Conservation (phyloP, 257 asterid genomes). For the Jasminum sambac region DNA sequence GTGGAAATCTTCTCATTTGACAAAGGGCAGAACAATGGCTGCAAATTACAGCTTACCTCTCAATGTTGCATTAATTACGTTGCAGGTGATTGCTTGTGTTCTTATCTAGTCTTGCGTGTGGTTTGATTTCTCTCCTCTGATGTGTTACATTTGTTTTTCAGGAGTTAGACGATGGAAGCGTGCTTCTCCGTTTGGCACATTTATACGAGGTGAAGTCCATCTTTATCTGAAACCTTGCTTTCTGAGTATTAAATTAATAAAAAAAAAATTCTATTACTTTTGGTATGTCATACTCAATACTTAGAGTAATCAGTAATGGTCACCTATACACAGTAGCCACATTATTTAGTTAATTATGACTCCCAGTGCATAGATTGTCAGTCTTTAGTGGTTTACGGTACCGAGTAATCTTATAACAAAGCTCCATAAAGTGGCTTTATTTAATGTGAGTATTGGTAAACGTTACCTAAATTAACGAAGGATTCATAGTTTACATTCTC, state of each 20-base stretch:
- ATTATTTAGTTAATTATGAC: too few species aligned
- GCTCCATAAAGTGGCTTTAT: too few species aligned
- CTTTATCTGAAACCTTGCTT: background rate
- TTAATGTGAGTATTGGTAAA: too few species aligned
- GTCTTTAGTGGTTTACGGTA: too few species aligned
- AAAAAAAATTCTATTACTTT: too few species aligned
- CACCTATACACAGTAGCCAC: too few species aligned
- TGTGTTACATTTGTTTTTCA: conserved; percentile 29
- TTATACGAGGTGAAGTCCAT: conserved; percentile 59
- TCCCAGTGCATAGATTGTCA: too few species aligned
- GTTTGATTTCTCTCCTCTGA: conserved; percentile 22
- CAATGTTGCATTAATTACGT: conserved; percentile 74
- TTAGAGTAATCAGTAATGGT: too few species aligned
- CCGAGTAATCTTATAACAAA: too few species aligned
- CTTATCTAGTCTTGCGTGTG: background rate
- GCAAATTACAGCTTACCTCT: conserved; percentile 64
- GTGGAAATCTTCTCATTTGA: conserved; percentile 57
- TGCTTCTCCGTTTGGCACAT: conserved; percentile 83
- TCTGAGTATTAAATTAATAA: background rate
- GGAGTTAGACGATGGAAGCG: conserved; percentile 61
- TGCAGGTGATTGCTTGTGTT: conserved; percentile 53
- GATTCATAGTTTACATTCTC: too few species aligned
- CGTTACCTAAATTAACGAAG: too few species aligned
- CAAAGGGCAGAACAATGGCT: conserved; percentile 56
- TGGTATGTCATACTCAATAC: too few species aligned